Evolutionary conservation across 805 yeast genomes (phyloP).

Genomic region (Candida caryicola): DNA sequence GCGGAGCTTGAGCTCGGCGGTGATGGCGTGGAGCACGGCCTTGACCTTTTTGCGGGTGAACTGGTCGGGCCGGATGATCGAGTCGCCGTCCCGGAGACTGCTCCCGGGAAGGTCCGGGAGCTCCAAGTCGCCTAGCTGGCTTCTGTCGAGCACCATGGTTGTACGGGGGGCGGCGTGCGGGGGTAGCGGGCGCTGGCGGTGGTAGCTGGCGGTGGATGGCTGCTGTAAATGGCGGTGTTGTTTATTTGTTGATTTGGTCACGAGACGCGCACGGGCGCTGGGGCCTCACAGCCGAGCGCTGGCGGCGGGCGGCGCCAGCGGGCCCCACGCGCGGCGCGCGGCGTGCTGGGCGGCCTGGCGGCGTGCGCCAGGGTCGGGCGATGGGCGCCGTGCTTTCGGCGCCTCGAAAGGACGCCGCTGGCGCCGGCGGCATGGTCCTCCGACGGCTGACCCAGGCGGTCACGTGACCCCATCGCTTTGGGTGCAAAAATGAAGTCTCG

Average conservation of each 20-base stretch:
- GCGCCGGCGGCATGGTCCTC: too few species aligned
- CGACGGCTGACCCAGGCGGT: too few species aligned
- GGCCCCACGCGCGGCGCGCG: too few species aligned
- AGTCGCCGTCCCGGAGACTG: not conserved
- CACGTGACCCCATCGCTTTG: too few species aligned
- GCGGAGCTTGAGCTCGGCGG: constrained; percentile 66
- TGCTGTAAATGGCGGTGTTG: not conserved
- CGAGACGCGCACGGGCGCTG: not conserved
- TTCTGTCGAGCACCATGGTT: constrained; percentile 12
- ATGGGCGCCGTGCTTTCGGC: too few species aligned
- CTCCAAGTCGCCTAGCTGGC: constrained; percentile 17
- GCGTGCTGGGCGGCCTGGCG: too few species aligned
- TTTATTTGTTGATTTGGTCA: constrained; percentile 1
- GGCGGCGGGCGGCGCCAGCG: too few species aligned
- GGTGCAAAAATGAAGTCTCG: too few species aligned
- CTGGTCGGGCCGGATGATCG: constrained; percentile 25
- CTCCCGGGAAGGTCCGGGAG: constrained; percentile 23
- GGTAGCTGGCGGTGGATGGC: not conserved
- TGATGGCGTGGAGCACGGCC: constrained; percentile 64
- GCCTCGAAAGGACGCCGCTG: too few species aligned
- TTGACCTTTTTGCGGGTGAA: constrained; percentile 66
- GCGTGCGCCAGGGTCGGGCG: too few species aligned
- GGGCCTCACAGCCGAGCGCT: not conserved
- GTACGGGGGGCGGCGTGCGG: not conserved
- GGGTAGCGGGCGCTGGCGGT: constrained; percentile 1